Percentiles rank a stretch among this genome's conserved stretches.
These are phyloP conservation scores for Chenopodium album DNA, from an alignment of 148 eudicot species.

Conservation along the genomic window DNA sequence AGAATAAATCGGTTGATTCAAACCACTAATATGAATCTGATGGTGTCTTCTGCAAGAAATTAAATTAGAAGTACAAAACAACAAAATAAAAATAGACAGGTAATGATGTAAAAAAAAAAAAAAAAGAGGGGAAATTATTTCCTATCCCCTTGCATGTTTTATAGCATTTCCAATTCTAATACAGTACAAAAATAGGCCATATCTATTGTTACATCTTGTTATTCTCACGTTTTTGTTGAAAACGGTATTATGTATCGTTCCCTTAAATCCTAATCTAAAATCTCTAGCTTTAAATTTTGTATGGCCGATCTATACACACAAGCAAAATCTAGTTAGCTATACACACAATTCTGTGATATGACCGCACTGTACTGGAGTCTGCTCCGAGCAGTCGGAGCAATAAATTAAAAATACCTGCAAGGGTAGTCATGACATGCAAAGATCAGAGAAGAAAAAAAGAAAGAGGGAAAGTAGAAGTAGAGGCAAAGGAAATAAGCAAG, in stretches of 20 bases:
- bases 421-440: background rate
- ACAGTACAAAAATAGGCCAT: conserved; percentile 20
- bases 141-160: background rate
- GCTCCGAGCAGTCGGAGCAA: conserved; percentile 15
- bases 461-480: background rate
- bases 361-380: conserved; percentile 14
- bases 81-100: background rate
- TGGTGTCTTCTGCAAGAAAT: background rate
- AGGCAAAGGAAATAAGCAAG: background rate
- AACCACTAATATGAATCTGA: background rate
- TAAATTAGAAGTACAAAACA: background rate
- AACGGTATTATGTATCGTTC: conserved; percentile 23
- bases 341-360: conserved; percentile 14
- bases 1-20: too few relatives aligned
- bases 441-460: background rate
- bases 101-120: background rate
- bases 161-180: background rate
- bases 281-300: background rate
- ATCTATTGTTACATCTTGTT: conserved; percentile 13
- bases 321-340: conserved; percentile 37
- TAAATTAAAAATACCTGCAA: conserved; percentile 15
- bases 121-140: background rate
- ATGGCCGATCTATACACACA: conserved; percentile 29
- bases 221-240: conserved; percentile 16
- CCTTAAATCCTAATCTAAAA: conserved; percentile 17